Base-by-base conservation (phyloP, 202 grass and related monocot species). In the Hordeum pubiflorum region DNA sequence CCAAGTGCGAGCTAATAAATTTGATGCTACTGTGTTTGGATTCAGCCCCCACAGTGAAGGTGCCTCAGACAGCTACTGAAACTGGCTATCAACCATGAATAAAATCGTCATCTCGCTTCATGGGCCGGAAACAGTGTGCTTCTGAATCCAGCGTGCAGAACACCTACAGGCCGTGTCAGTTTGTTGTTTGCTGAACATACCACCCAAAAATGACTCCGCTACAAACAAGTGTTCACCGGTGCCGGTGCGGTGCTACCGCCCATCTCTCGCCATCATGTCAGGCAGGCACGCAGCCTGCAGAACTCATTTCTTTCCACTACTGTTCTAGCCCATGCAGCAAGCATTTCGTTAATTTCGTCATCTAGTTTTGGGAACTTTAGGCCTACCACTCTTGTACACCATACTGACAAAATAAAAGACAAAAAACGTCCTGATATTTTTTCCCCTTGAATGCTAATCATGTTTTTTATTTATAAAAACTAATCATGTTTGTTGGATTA, bases 211-310 rank as follows among this genome's bases (percentile, higher is more conserved):
- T 37, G 38, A 24, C 17, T 15, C 63, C 11, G 0, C 37, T 20
- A 0, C 10, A 23, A 14, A 8, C 27, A 83, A 41, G 9, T 32
- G 76, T 41, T 78, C 67, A 32, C 15, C 26, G 31, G 75, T 22
- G 23, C 15, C 26, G 31, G 75, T 22, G 23, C 31, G 31, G 75
- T 22, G 23, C 81, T 60, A 26, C 68, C 13, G 44, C 66, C 74
- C n/a, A 21, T 57, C 32, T 37, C 39, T 10, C 58, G 3, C 18
- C 26, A 15, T 52, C 48, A 29, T 69, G 36, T 37, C 43, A 41
- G 74, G 79, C 76, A 75, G 3, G 48, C 56, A 22, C 2, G 56
- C 76, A 50, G 20, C 59, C 61, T 84, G 75, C n/a, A 48, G 32
- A 41, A 41, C 50, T 56, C 61, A 55, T 69, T 24, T 10, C 21